These are phyloP conservation scores for Cyberlindnera maclurae DNA, from an alignment of 805 yeast species.

Conservation along the genomic window DNA sequence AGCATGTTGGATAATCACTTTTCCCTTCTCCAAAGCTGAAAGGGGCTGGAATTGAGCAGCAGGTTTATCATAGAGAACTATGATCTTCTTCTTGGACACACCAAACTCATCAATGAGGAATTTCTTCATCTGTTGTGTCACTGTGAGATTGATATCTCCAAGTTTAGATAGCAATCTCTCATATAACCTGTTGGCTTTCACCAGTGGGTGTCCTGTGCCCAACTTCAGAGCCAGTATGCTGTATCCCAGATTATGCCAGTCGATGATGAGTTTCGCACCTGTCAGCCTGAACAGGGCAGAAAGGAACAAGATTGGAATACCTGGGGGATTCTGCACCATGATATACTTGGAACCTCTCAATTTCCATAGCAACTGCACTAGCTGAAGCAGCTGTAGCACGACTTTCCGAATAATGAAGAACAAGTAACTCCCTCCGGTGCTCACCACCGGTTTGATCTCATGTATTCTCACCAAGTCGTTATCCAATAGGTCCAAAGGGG, in stretches of 20 bases:
- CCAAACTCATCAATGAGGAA: conserved; percentile 52
- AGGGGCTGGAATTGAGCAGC: conserved; percentile 55
- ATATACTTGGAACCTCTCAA: conserved; percentile 60
- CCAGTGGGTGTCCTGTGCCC: conserved; percentile 48
- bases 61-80: conserved; percentile 84
- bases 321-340: conserved; percentile 88
- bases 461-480: conserved; percentile 46
- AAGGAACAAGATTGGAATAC: conserved; percentile 71
- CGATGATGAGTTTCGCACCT: conserved; percentile 63
- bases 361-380: conserved; percentile 42
- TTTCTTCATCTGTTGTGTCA: conserved; percentile 64
- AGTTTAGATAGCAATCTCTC: conserved; percentile 56
- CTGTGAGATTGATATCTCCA: conserved; percentile 73
- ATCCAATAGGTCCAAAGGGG: conserved; percentile 44
- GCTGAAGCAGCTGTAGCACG: conserved; percentile 40
- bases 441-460: conserved; percentile 37
- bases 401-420: conserved; percentile 56
- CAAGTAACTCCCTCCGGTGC: conserved; percentile 40
- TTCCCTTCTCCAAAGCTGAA: conserved; percentile 17
- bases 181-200: conserved; percentile 49
- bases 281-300: conserved; percentile 48
- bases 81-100: conserved; percentile 38
- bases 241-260: conserved; percentile 95
- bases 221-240: conserved; percentile 69
- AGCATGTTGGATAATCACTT: conserved; percentile 30